These are phyloP conservation scores for Lichtheimia ornata DNA, from an alignment of 371 early-diverging fungal genomes.

Conservation along the genomic window DNA sequence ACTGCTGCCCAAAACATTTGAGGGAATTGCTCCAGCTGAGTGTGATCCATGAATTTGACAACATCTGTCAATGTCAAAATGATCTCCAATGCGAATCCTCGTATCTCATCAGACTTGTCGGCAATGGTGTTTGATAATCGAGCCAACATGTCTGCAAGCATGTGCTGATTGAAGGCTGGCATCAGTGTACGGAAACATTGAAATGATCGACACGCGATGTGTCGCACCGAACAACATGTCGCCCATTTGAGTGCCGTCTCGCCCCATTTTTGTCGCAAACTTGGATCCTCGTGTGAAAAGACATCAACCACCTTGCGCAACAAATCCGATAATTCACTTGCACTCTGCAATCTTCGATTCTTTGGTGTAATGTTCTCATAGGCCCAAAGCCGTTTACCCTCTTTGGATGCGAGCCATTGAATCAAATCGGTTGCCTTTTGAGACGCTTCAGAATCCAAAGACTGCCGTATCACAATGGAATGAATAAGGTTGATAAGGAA, in stretches of 20 bases:
- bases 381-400: constrained; percentile 79
- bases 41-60: constrained; percentile 57
- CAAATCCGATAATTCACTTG: constrained; percentile 45
- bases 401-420: constrained; percentile 64
- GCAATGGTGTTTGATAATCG: constrained; percentile 85
- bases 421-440: constrained; percentile 62
- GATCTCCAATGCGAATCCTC: constrained; percentile 87
- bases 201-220: constrained; percentile 87
- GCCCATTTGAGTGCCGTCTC: constrained; percentile 90
- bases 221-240: constrained; percentile 87
- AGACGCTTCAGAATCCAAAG: constrained; percentile 60
- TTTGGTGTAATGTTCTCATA: constrained; percentile 79
- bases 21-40: constrained; percentile 67
- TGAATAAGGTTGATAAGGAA: constrained; percentile 83
- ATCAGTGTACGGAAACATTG: constrained; percentile 83
- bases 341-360: constrained; percentile 46
- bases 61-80: constrained; percentile 73
- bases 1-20: constrained; percentile 85
- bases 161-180: constrained; percentile 76
- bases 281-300: constrained; percentile 63
- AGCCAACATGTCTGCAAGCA: constrained; percentile 83
- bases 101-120: constrained; percentile 80
- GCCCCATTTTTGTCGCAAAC: constrained; percentile 86
- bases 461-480: constrained; percentile 64
- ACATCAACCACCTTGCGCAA: constrained; percentile 47